Evolutionary conservation across 176 grass and related monocot species (phyloP).

Genomic region (Guadua angustifolia): DNA sequence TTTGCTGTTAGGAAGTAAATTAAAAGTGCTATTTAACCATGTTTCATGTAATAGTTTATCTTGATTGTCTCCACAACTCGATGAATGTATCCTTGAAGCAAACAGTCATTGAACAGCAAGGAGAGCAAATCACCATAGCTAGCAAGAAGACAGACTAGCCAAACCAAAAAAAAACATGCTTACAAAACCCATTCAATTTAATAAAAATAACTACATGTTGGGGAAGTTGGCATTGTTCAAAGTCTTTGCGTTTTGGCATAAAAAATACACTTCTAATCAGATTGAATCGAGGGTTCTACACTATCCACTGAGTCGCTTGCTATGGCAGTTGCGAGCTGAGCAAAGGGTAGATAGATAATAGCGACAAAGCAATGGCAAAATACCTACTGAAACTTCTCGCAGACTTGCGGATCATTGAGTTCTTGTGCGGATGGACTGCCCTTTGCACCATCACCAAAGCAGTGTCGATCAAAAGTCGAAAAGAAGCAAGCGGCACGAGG

Average conservation of each 20-base stretch:
- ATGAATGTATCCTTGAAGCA: constrained; percentile 5
- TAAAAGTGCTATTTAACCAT: neutral
- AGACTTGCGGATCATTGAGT: constrained; percentile 83
- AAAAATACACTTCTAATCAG: constrained; percentile 12
- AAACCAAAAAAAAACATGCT: neutral
- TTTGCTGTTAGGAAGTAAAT: no score
- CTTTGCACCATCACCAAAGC: constrained; percentile 50
- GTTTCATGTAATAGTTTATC: neutral
- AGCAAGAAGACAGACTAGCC: neutral
- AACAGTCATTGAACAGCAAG: neutral
- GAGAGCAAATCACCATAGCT: neutral
- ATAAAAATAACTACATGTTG: neutral
- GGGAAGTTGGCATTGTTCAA: neutral
- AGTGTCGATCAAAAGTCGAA: constrained; percentile 23
- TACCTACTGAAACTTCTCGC: constrained; percentile 78
- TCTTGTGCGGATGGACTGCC: constrained; percentile 95
- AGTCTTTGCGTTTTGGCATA: neutral
- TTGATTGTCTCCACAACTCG: neutral
- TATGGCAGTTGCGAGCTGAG: neutral
- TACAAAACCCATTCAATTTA: neutral
- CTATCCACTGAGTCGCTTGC: neutral
- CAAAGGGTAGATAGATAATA: neutral
- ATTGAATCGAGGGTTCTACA: constrained; percentile 25
- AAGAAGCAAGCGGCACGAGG: neutral
- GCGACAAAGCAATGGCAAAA: constrained; percentile 1